phyloP scores from a whole-genome alignment of 441 rosid species.

The Gossypium lobatum region DNA sequence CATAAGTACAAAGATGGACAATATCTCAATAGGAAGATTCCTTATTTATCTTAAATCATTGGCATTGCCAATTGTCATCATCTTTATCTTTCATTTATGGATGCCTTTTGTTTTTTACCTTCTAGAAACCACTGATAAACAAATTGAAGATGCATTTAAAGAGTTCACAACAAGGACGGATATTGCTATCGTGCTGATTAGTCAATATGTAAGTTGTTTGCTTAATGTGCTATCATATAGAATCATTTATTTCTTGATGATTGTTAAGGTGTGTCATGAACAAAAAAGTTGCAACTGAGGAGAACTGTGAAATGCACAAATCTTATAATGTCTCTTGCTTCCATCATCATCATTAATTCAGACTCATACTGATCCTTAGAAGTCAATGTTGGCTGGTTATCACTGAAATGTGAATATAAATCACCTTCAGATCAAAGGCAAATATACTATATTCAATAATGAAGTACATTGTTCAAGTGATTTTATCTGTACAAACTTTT shows the following conservation, averaged over 20 bases:
- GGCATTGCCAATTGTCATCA: not conserved
- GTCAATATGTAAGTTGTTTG: slow-evolving; percentile 75
- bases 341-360: not conserved
- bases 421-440: not conserved
- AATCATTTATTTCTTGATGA: not conserved
- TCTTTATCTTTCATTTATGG: not conserved
- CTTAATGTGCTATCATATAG: not conserved
- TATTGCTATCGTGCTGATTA: slow-evolving; percentile 70
- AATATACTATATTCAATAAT: not conserved
- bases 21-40: not conserved
- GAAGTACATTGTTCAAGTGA: not conserved
- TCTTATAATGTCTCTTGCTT: not conserved
- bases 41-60: not conserved
- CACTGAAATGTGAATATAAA: not conserved
- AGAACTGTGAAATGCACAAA: not conserved
- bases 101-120: slow-evolving; percentile 10
- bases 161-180: slow-evolving; percentile 86
- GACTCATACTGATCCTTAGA: not conserved
- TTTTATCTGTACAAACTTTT: not conserved
- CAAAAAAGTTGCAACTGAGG: not conserved
- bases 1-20: not conserved
- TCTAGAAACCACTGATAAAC: slow-evolving; percentile 79
- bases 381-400: not conserved
- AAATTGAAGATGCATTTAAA: slow-evolving; percentile 85
- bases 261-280: slow-evolving; percentile 2